Evolutionary conservation across 805 yeast species (phyloP).

Genomic region (Jamesozyma lodderae): DNA sequence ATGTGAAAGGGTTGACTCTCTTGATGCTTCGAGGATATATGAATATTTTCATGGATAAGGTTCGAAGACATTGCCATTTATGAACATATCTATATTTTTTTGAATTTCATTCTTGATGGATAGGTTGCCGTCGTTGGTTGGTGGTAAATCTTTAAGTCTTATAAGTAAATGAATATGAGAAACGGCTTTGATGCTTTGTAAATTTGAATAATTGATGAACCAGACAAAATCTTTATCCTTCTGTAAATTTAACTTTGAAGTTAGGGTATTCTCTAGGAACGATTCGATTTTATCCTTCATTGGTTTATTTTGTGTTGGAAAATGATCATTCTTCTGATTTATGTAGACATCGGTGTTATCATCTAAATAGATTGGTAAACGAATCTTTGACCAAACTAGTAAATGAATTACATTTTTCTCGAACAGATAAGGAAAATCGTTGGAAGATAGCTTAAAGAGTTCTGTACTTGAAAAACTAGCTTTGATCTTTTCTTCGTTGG

Average conservation of each 20-base stretch:
- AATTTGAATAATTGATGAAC: constrained; percentile 64
- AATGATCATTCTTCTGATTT: constrained; percentile 19
- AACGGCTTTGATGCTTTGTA: constrained; percentile 58
- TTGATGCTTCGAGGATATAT: too few species aligned
- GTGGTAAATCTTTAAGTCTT: constrained; percentile 14
- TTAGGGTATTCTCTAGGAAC: constrained; percentile 40
- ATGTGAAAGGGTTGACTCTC: too few species aligned
- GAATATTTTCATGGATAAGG: not conserved
- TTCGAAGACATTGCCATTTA: not conserved
- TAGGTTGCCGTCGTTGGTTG: not conserved
- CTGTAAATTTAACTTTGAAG: constrained; percentile 24
- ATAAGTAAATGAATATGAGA: constrained; percentile 66
- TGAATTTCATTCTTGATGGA: not conserved
- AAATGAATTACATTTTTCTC: constrained; percentile 45
- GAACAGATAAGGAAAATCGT: constrained; percentile 63
- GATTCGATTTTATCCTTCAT: constrained; percentile 39
- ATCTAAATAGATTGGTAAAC: constrained; percentile 42
- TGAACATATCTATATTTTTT: not conserved
- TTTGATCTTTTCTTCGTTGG: constrained; percentile 16
- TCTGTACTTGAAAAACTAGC: constrained; percentile 20
- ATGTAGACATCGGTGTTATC: constrained; percentile 28
- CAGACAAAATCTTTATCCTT: constrained; percentile 38
- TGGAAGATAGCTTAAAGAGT: constrained; percentile 37
- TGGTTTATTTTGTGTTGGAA: constrained; percentile 28
- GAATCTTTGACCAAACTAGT: constrained; percentile 58